Evolutionary conservation across 495 filamentous ascomycete genomes (phyloP).

Genomic region (Neurospora sp.): DNA sequence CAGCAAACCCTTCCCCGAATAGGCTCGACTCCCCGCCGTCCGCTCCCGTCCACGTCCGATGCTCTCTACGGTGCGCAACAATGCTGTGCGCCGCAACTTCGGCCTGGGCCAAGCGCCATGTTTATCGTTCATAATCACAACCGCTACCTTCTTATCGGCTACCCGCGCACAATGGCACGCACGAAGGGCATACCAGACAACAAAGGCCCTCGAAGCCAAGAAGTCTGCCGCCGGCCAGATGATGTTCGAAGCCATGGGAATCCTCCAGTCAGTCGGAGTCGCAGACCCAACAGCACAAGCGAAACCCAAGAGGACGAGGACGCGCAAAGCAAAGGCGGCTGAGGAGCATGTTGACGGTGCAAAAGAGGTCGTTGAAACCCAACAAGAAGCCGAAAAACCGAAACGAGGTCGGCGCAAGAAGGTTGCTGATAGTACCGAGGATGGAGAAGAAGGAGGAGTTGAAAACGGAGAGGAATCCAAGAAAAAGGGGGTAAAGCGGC

Average conservation of each 20-base stretch:
- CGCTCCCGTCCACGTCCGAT: neutral
- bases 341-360: neutral
- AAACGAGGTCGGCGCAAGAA: neutral
- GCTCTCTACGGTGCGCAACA: neutral
- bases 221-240: neutral
- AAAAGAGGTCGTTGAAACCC: neutral
- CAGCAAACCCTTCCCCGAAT: neutral
- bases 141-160: neutral
- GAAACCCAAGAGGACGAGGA: neutral
- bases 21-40: neutral
- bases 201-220: neutral
- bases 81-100: neutral
- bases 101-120: neutral
- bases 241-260: neutral
- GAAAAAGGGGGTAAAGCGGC: neutral
- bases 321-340: neutral
- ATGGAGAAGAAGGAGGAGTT: neutral
- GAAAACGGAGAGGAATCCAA: neutral
- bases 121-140: neutral
- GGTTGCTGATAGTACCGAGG: neutral
- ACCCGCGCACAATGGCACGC: neutral
- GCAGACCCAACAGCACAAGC: neutral
- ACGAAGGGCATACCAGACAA: neutral
- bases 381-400: neutral
- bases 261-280: neutral